Percentiles rank a stretch among this genome's conserved stretches.
These are phyloP conservation scores for Cardiosporidium cionae DNA, from an alignment of 169 alveolate genomes.

Conservation along the genomic window DNA sequence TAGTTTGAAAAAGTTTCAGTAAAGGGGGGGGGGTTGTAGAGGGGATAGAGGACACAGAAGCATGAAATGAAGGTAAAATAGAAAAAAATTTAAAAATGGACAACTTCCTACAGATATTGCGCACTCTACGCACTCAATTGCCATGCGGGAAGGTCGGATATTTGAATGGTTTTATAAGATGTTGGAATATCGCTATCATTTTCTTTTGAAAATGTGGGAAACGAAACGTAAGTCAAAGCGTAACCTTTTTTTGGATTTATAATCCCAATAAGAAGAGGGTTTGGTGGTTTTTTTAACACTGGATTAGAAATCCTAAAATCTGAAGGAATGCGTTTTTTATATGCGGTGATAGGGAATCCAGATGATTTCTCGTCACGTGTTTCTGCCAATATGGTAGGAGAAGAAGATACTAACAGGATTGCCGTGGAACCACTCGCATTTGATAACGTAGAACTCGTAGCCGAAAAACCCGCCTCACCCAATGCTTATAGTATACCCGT, in stretches of 20 bases:
- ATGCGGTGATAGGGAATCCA: neutral
- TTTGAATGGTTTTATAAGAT: neutral
- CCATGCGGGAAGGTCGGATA: neutral
- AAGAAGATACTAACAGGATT: too few species aligned
- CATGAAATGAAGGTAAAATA: too few species aligned
- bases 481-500: too few species aligned
- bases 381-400: too few species aligned
- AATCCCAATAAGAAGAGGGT: neutral
- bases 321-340: neutral
- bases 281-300: neutral
- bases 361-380: neutral
- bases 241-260: neutral
- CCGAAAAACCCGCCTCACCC: too few species aligned
- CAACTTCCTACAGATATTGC: too few species aligned
- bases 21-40: too few species aligned
- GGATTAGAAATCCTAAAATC: neutral
- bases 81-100: too few species aligned
- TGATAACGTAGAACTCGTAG: too few species aligned
- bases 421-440: too few species aligned
- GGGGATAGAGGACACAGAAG: too few species aligned
- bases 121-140: neutral
- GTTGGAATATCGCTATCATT: neutral
- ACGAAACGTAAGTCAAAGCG: neutral
- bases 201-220: neutral
- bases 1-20: too few species aligned